Evolutionary conservation across 768 basidiomycete genomes (phyloP).

Genomic region (Lactifluus subvellereus): DNA sequence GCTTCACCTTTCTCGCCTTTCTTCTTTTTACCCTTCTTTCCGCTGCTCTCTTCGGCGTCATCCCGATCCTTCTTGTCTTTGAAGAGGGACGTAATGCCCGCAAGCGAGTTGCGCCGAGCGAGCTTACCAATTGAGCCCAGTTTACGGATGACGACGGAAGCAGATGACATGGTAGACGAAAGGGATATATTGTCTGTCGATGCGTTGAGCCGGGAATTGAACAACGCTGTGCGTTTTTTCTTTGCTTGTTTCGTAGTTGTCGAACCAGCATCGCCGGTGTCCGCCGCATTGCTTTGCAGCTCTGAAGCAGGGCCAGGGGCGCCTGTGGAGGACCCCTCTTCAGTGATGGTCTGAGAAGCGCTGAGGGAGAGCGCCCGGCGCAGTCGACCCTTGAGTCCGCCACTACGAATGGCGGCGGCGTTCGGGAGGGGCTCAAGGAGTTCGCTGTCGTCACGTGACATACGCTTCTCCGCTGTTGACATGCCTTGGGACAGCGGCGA

Average conservation of each 20-base stretch:
- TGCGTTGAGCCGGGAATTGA: slow-evolving; percentile 83
- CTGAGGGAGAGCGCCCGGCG: slow-evolving; percentile 69
- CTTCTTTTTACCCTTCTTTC: slow-evolving; percentile 45
- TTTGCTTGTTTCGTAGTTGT: slow-evolving; percentile 39
- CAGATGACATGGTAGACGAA: slow-evolving; percentile 88
- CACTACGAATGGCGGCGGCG: slow-evolving; percentile 44
- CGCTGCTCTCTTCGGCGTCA: slow-evolving; percentile 27
- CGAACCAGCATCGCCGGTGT: slow-evolving; percentile 27
- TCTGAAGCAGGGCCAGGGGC: slow-evolving; percentile 20
- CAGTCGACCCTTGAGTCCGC: slow-evolving; percentile 72
- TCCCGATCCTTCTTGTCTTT: slow-evolving; percentile 72
- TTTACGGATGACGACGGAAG: slow-evolving; percentile 95
- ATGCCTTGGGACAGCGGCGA: slow-evolving; percentile 69
- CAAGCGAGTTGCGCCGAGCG: slow-evolving; percentile 80
- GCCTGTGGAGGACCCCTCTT: slow-evolving; percentile 47
- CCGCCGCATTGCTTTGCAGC: slow-evolving; percentile 29
- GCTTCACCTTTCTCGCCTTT: slow-evolving; percentile 58
- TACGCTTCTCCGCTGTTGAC: slow-evolving; percentile 62
- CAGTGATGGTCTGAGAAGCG: slow-evolving; percentile 49
- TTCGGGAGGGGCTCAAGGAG: slow-evolving; percentile 37
- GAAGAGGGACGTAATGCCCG: slow-evolving; percentile 89
- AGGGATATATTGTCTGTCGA: slow-evolving; percentile 95
- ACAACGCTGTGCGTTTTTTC: slow-evolving; percentile 67
- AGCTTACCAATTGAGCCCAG: slow-evolving; percentile 87
- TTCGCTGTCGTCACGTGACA: slow-evolving; percentile 74